Conservation (phyloP, 345 rosid genomes). For the Clarkia xantiana region DNA sequence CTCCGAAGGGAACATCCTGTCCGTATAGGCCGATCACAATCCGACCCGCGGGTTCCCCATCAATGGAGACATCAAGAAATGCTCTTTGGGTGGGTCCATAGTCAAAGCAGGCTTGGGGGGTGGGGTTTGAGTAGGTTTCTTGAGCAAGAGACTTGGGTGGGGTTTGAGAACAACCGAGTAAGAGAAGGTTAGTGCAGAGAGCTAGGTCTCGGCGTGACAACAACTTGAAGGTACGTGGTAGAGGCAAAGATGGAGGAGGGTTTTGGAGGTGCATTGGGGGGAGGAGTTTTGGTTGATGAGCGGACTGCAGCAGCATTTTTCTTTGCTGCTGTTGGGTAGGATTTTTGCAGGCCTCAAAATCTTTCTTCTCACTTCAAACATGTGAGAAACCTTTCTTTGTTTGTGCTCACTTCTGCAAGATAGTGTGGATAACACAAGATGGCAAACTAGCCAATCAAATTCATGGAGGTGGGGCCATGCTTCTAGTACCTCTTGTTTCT, state of each 20-base stretch:
- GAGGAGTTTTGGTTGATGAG: slow-evolving; percentile 11
- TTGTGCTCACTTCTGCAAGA: neutral
- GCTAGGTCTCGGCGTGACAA: slow-evolving; percentile 51
- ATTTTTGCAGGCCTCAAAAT: neutral
- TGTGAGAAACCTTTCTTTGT: neutral
- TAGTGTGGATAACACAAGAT: slow-evolving; percentile 4
- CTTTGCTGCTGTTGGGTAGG: slow-evolving; percentile 24
- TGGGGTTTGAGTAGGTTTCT: slow-evolving; percentile 5
- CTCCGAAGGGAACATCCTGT: slow-evolving; percentile 48
- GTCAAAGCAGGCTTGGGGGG: slow-evolving; percentile 15
- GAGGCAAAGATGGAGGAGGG: slow-evolving; percentile 15
- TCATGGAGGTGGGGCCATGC: slow-evolving; percentile 1
- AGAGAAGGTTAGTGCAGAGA: slow-evolving; percentile 34
- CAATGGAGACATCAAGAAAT: slow-evolving; percentile 62
- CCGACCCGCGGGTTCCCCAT: slow-evolving; percentile 57
- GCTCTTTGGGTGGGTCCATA: slow-evolving; percentile 35
- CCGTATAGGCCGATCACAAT: slow-evolving; percentile 58
- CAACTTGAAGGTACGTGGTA: neutral
- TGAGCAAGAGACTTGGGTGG: slow-evolving; percentile 13
- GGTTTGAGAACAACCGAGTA: slow-evolving; percentile 26
- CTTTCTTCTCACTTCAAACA: neutral
- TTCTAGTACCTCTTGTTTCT: neutral
- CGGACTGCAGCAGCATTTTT: slow-evolving; percentile 19
- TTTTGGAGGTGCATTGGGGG: slow-evolving; percentile 16
- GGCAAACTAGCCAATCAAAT: slow-evolving; percentile 7